phyloP scores from a whole-genome alignment of 73 alveolate species.

The Paramecium sexaurelia region DNA sequence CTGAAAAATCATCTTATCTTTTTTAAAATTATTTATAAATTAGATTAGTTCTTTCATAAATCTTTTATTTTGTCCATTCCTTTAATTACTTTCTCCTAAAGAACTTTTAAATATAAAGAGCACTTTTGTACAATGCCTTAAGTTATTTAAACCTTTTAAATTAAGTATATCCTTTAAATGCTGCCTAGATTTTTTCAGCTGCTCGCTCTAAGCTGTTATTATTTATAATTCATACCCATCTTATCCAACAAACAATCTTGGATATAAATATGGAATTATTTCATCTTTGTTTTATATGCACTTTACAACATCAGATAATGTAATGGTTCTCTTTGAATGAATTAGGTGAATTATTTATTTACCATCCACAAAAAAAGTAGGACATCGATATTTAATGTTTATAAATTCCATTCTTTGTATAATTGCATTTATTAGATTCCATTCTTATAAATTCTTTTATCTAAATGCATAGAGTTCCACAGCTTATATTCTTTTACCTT shows the following conservation, averaged over 20 bases:
- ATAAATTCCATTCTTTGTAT: background rate
- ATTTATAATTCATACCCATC: conserved; percentile 29
- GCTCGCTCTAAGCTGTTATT: conserved; percentile 31
- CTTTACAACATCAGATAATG: background rate
- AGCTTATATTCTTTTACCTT: conserved; percentile 16
- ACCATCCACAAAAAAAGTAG: conserved; percentile 47
- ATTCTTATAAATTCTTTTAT: background rate
- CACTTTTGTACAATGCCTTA: background rate
- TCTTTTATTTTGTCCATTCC: background rate
- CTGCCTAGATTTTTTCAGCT: conserved; percentile 3
- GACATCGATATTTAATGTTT: background rate
- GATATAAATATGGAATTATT: conserved; percentile 2
- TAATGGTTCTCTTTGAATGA: background rate
- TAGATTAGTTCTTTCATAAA: background rate
- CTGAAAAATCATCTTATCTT: background rate
- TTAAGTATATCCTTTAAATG: background rate
- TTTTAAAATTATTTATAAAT: background rate
- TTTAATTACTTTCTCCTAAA: background rate
- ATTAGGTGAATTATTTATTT: background rate
- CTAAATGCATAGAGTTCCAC: background rate
- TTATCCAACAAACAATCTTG: background rate
- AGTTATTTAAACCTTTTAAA: background rate
- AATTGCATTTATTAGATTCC: conserved; percentile 29
- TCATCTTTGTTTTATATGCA: conserved; percentile 41
- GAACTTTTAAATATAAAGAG: background rate